These are phyloP conservation scores for Mycena filopes DNA, from an alignment of 768 basidiomycete genomes.

Conservation along the genomic window DNA sequence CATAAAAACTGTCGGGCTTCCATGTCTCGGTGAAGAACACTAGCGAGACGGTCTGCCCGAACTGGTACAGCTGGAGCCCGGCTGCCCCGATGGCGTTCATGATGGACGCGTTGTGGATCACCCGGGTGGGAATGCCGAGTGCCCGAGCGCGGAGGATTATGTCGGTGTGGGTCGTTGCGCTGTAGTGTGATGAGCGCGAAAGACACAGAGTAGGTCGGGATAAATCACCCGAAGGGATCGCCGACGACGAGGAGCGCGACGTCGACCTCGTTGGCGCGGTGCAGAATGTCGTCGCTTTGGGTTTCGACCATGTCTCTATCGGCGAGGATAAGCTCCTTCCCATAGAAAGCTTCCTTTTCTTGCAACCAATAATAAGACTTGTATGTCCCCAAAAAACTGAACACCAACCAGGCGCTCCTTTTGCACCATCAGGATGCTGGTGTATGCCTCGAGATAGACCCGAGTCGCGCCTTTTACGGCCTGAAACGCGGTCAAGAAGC, in stretches of 20 bases:
- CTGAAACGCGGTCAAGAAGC: constrained; percentile 45
- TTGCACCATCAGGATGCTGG: constrained; percentile 93
- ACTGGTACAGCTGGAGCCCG: constrained; percentile 97
- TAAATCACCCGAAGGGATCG: constrained; percentile 89
- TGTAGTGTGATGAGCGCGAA: constrained; percentile 40
- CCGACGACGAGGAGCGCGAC: constrained; percentile 94
- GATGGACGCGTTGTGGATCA: constrained; percentile 98
- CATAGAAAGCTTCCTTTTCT: constrained; percentile 91
- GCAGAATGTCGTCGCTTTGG: constrained; percentile 89
- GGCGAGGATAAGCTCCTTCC: constrained; percentile 84
- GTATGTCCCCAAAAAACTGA: background rate
- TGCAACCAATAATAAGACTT: constrained; percentile 28
- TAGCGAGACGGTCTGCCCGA: constrained; percentile 95
- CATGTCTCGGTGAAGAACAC: constrained; percentile 98
- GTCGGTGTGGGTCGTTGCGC: constrained; percentile 97
- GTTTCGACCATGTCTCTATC: constrained; percentile 98
- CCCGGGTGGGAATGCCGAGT: constrained; percentile 79
- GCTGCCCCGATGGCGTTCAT: constrained; percentile 95
- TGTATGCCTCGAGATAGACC: constrained; percentile 97
- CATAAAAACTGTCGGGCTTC: constrained; percentile 96
- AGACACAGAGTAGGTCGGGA: background rate
- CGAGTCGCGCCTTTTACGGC: constrained; percentile 83
- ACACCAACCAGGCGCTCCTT: constrained; percentile 83
- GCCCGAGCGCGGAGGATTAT: constrained; percentile 90
- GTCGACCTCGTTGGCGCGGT: constrained; percentile 81